phyloP scores from a whole-genome alignment of 495 filamentous ascomycete genomes.

The Neurospora sublineolata region DNA sequence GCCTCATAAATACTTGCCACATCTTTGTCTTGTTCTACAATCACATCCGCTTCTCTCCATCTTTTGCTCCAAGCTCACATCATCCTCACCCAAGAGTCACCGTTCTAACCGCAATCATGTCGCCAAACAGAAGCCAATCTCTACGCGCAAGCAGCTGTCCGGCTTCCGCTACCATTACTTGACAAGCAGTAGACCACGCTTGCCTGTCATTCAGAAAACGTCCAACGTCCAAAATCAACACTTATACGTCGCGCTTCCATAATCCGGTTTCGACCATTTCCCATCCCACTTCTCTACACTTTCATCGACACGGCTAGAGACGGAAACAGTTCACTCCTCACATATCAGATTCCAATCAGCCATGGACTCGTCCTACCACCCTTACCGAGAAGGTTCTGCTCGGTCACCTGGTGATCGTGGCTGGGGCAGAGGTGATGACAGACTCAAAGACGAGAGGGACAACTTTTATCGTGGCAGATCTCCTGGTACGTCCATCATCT shows the following conservation, averaged over 20 bases:
- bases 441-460: slow-evolving; percentile 39
- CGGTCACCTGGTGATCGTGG: slow-evolving; percentile 40
- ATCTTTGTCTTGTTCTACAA: slow-evolving; percentile 11
- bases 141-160: slow-evolving; percentile 13
- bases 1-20: slow-evolving; percentile 14
- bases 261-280: neutral
- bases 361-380: slow-evolving; percentile 33
- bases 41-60: slow-evolving; percentile 18
- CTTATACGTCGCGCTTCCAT: neutral
- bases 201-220: neutral
- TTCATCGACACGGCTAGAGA: neutral
- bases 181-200: slow-evolving; percentile 15
- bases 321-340: slow-evolving; percentile 1
- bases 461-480: slow-evolving; percentile 45
- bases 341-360: slow-evolving; percentile 3
- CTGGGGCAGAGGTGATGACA: slow-evolving; percentile 41
- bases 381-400: slow-evolving; percentile 31
- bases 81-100: slow-evolving; percentile 24
- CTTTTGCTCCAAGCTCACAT: slow-evolving; percentile 10
- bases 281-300: neutral
- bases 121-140: slow-evolving; percentile 34
- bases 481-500: slow-evolving; percentile 35
- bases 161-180: slow-evolving; percentile 15
- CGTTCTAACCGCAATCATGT: slow-evolving; percentile 42
- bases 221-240: neutral